Base-by-base conservation (phyloP, 345 rosid genomes). In the Lepidium didymum region DNA sequence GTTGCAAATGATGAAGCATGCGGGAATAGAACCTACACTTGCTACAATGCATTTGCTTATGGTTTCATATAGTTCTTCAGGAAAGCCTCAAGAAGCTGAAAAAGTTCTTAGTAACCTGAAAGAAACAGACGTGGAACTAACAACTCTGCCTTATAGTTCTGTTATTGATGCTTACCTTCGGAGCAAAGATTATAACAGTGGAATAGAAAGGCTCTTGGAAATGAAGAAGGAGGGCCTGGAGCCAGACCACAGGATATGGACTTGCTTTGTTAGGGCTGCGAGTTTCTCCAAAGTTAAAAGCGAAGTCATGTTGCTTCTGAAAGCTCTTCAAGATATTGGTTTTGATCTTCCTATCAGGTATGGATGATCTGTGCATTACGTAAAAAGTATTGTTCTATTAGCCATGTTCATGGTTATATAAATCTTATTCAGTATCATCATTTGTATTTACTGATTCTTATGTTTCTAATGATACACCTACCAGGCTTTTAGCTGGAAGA, bases 41-140 rank as follows among this genome's bases (percentile, higher is more conserved):
- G 89, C 98, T 50, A 90, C 98, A 68, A 88, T 90, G 98, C 98
- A 93, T 81, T 76, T 93, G 80, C 92, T 93, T 62, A 90, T 93
- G 96, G 84, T 88, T 42, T 88, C 96, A 37, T 88, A 93, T 83
- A 84, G 98, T 41, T 79, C 92, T 74, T 83, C 94, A 51, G 96
- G 97, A 59, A 82, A 84, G 64, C 98, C 98, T 35, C 79, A 82
- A 68, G 91, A 90, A 79, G 96, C 97, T 37, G 98, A 90, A 73
- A 84, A 85, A 43, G 88, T 93, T 56, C 87, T 93, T 7, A 68
- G 54, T 37, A 87, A 82, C 78, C 78, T 93, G 78, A 87, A 85
- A 79, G 92, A 80, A 78, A 78, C 77, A 43, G 90, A 85, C 34
- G 55, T 84, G 37, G 75, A 77, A 77, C 87, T 88, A 56, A 84